Base-by-base conservation (phyloP, 148 eudicot genomes). In the Cornus controversa region DNA sequence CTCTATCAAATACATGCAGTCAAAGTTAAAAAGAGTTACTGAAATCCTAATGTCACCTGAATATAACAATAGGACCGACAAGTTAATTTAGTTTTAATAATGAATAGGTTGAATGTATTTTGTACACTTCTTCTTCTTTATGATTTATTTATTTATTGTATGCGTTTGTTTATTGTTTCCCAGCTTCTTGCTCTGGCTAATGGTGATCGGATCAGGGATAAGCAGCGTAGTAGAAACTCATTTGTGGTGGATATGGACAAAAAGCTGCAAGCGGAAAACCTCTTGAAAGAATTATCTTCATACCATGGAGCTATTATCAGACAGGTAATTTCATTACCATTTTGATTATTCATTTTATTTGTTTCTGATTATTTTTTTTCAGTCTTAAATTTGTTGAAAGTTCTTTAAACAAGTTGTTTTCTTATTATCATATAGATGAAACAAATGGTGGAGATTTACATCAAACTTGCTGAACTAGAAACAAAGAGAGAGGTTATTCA, bases 371-470 rank as follows among this genome's bases (percentile, higher is more conserved):
- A 27, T 70, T 66, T 47, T 22, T 65, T 22, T 47, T 37, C 15
- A 31, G 45, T 40, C 10, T 16, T 8, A 72, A 24, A 60, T 34
- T 79, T 31, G 16, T 22, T 14, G 11, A 73, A 25, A n/a, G 53
- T 79, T n/a, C 25, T 63, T 67, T 65, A n/a, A 65, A 69, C n/a
- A 42, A 27, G 18, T 7, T 66, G 63, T 63, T 23, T 75, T 57
- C 65, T 67, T 25, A 60, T 69, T 10, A 73, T 53, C 69, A 63
- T 72, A 25, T 82, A 96, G 99, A 91, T 93, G 98, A 93, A 87
- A 82, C 99, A 93, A 81, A 92, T 96, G 97, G 99, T 93, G 77
- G 99, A 96, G 80, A 87, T 96, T 64, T 96, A 96, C 85, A 96
- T 96, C 79, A 90, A 89, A 86, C 91, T 96, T 75, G 99, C 99